These are phyloP conservation scores for Scopulariopsis brevicaulis DNA, from an alignment of 2,329 filamentous ascomycete species.

Conservation along the genomic window DNA sequence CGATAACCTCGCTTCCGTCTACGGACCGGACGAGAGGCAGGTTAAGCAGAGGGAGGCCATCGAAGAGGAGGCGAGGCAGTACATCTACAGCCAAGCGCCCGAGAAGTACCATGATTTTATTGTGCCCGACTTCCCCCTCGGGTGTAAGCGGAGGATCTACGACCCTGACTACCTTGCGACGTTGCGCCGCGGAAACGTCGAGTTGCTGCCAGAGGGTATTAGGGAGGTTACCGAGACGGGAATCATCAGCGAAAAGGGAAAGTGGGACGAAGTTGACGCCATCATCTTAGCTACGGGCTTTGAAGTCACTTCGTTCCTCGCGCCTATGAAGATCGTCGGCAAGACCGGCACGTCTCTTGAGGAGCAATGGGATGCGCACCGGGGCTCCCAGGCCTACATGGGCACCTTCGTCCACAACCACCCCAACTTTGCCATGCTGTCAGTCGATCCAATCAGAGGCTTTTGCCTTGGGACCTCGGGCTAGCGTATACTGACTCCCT, in stretches of 20 bases:
- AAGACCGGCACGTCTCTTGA: neutral
- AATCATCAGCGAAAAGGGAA: neutral
- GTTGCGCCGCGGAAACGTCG: neutral
- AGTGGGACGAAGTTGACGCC: neutral
- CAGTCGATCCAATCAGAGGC: too few species aligned
- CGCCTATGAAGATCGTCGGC: conserved; percentile 15
- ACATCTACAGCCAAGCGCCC: conserved; percentile 15
- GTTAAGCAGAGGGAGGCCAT: conserved; percentile 10
- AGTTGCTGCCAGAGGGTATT: neutral
- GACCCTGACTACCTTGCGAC: conserved; percentile 10
- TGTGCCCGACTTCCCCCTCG: conserved; percentile 19
- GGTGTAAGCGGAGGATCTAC: conserved; percentile 22
- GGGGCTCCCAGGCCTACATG: too few species aligned
- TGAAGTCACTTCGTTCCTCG: conserved; percentile 12
- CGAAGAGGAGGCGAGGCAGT: conserved; percentile 14
- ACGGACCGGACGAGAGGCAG: neutral
- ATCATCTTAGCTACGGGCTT: conserved; percentile 17
- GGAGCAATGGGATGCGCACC: too few species aligned
- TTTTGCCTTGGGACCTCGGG: too few species aligned
- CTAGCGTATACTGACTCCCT: too few species aligned
- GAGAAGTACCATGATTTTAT: conserved; percentile 17
- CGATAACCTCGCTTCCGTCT: neutral
- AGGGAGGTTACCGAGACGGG: neutral
- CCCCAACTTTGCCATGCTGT: too few species aligned
- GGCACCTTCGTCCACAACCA: too few species aligned